A percentile compares a stretch with the other conserved stretches of the same genome.
phyloP scores from a whole-genome alignment of 352 stramenopile genomes.

The Phytophthora macrochlamydospora region DNA sequence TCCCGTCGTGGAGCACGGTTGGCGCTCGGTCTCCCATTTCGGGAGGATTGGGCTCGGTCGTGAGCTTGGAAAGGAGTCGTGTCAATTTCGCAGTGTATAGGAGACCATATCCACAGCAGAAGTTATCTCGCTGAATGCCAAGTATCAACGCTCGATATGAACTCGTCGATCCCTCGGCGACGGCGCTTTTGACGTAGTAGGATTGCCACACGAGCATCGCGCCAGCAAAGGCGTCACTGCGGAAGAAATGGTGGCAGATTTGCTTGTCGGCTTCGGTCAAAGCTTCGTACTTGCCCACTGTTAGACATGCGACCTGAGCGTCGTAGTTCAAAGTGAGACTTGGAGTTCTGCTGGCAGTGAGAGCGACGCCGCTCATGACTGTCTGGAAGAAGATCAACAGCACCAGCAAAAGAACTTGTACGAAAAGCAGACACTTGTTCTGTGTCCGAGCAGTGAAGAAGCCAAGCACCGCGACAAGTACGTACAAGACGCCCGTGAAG shows the following conservation, averaged over 20 bases:
- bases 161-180: slow-evolving; percentile 9
- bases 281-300: slow-evolving; percentile 57
- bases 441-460: slow-evolving; percentile 61
- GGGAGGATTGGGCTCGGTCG: slow-evolving; percentile 40
- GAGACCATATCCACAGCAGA: slow-evolving; percentile 76
- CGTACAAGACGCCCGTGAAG: slow-evolving; percentile 67
- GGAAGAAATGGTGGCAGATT: slow-evolving; percentile 56
- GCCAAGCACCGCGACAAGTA: slow-evolving; percentile 47
- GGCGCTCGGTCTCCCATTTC: slow-evolving; percentile 31
- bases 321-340: slow-evolving; percentile 34
- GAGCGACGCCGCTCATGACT: slow-evolving; percentile 62
- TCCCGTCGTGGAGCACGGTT: slow-evolving; percentile 32
- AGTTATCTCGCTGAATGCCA: slow-evolving; percentile 62
- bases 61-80: slow-evolving; percentile 49
- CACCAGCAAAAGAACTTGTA: slow-evolving; percentile 53
- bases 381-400: slow-evolving; percentile 62
- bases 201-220: slow-evolving; percentile 74
- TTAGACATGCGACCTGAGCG: slow-evolving; percentile 58
- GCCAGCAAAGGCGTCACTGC: slow-evolving; percentile 65
- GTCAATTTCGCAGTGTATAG: slow-evolving; percentile 55
- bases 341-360: slow-evolving; percentile 35
- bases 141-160: slow-evolving; percentile 64
- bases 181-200: slow-evolving; percentile 64
- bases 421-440: slow-evolving; percentile 80
- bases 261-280: slow-evolving; percentile 38